Evolutionary conservation across 208 protist species (phyloP).

Genomic region (Leishmania tarentolae): DNA sequence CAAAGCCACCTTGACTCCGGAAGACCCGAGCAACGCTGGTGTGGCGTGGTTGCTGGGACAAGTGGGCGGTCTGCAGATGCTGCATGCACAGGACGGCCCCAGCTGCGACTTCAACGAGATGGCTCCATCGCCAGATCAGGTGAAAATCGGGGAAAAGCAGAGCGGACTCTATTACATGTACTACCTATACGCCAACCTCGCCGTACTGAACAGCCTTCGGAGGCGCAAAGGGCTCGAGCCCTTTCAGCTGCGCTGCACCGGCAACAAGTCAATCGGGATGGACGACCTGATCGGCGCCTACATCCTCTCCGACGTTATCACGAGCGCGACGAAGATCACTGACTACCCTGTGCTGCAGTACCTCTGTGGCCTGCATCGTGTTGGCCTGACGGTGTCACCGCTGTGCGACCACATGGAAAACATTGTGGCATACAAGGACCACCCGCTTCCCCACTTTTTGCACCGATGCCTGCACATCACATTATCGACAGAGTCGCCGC

Average conservation of each 20-base stretch:
- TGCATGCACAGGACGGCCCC: constrained; percentile 66
- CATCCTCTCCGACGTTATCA: constrained; percentile 95
- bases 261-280: constrained; percentile 82
- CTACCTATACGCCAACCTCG: constrained; percentile 98
- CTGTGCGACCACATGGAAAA: constrained; percentile 97
- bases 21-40: constrained; percentile 66
- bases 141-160: constrained; percentile 83
- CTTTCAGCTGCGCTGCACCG: constrained; percentile 93
- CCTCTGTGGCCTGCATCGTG: constrained; percentile 95
- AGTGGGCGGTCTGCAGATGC: constrained; percentile 80
- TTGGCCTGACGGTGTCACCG: constrained; percentile 97
- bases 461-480: constrained; percentile 95
- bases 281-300: constrained; percentile 95
- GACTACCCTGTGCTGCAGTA: constrained; percentile 97
- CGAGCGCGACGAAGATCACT: constrained; percentile 94
- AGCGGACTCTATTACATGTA: constrained; percentile 97
- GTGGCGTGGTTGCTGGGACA: constrained; percentile 92
- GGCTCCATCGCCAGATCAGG: constrained; percentile 50
- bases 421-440: constrained; percentile 91
- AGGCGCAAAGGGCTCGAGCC: constrained; percentile 69
- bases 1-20: constrained; percentile 93
- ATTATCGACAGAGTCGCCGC: constrained; percentile 97
- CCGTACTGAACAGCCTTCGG: constrained; percentile 94
- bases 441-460: constrained; percentile 96
- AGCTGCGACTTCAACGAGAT: constrained; percentile 68